phyloP scores from a whole-genome alignment of 2,329 filamentous ascomycete genomes.

The Orbilia blumenaviensis region DNA sequence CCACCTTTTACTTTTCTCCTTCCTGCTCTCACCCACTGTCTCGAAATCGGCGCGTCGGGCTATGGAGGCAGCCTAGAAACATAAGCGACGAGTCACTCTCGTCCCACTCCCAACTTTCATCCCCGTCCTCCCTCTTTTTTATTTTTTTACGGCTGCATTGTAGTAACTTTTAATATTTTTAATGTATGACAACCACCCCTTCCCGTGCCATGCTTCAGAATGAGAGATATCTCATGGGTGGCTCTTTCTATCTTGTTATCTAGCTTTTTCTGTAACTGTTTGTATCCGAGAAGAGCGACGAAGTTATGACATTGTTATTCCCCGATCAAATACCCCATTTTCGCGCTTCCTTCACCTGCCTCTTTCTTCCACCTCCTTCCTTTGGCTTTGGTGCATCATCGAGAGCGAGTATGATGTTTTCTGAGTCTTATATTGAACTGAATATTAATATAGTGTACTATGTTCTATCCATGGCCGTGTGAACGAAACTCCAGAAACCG shows the following conservation, averaged over 20 bases:
- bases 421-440: background rate
- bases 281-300: constrained; percentile 20
- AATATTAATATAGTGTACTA: background rate
- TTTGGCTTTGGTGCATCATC: background rate
- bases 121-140: background rate
- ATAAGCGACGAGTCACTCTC: background rate
- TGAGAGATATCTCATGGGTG: background rate
- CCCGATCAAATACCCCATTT: constrained; percentile 5
- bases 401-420: background rate
- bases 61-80: background rate
- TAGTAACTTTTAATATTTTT: background rate
- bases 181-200: background rate
- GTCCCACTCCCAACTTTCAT: background rate
- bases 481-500: no score
- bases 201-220: background rate
- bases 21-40: background rate
- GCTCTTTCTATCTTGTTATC: background rate
- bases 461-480: background rate
- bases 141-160: no score
- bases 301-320: constrained; percentile 24
- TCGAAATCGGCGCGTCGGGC: background rate
- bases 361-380: background rate
- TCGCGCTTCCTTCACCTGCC: background rate
- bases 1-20: background rate
- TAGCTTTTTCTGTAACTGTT: background rate